Conservation (phyloP, 345 rosid genomes). For the Sisymbrium irio region DNA sequence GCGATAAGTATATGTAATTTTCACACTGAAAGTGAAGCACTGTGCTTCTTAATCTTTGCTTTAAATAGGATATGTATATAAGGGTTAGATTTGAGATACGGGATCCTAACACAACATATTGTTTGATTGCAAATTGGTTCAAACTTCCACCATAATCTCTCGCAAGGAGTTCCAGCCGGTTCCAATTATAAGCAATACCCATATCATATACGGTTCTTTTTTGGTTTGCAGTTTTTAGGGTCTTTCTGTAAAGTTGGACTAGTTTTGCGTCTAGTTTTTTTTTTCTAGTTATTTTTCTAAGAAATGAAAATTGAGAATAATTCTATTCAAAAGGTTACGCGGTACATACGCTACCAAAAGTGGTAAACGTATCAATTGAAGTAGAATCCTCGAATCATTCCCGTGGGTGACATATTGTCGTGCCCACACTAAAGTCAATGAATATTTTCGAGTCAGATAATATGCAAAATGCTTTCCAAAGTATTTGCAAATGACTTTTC, state of each 20-base stretch:
- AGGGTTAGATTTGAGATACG: not conserved
- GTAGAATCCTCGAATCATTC: constrained; percentile 17
- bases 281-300: not conserved
- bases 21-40: too few species aligned
- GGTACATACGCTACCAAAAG: constrained; percentile 28
- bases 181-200: too few species aligned
- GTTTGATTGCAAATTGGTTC: not conserved
- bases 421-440: constrained; percentile 35
- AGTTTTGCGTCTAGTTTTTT: not conserved
- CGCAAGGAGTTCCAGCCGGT: too few species aligned
- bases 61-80: too few species aligned
- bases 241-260: not conserved
- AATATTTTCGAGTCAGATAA: not conserved
- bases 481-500: constrained; percentile 9
- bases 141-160: not conserved
- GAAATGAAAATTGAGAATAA: not conserved
- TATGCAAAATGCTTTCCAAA: constrained; percentile 24
- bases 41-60: too few species aligned
- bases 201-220: too few species aligned
- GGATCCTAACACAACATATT: not conserved
- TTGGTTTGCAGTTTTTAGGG: not conserved
- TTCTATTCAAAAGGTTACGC: constrained; percentile 12
- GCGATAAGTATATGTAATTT: too few species aligned
- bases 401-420: constrained; percentile 11
- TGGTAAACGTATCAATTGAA: constrained; percentile 22